phyloP scores from a whole-genome alignment of 2,329 filamentous ascomycete genomes.

The Fusarium continuum region DNA sequence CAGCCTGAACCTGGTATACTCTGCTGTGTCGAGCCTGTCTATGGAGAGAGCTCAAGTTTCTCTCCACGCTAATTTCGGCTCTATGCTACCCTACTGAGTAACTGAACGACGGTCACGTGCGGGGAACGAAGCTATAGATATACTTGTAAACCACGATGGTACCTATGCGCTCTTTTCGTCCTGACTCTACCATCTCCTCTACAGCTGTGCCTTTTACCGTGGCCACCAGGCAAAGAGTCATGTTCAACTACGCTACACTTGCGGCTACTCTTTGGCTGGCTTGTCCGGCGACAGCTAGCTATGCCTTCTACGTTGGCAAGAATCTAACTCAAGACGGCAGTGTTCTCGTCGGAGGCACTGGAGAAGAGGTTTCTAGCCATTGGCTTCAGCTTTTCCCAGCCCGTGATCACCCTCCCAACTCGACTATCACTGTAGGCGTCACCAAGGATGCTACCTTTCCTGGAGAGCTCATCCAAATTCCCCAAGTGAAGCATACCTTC shows the following conservation, averaged over 20 bases:
- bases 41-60: background rate
- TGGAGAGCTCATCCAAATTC: conserved; percentile 37
- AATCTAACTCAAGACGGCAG: conserved; percentile 54
- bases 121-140: conserved; percentile 16
- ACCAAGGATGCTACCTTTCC: conserved; percentile 34
- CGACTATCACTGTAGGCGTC: conserved; percentile 47
- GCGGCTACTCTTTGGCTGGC: conserved; percentile 23
- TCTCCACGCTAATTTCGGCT: conserved; percentile 7
- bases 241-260: conserved; percentile 14
- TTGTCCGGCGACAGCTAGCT: conserved; percentile 46
- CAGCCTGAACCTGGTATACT: conserved; percentile 1
- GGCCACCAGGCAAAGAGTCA: background rate
- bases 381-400: conserved; percentile 58
- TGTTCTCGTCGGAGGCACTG: conserved; percentile 56
- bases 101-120: conserved; percentile 33
- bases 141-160: background rate
- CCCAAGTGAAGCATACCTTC: conserved; percentile 36
- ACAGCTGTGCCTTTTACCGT: background rate
- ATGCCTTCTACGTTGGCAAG: conserved; percentile 59
- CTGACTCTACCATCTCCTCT: background rate
- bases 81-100: conserved; percentile 12
- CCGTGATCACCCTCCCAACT: conserved; percentile 51
- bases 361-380: conserved; percentile 58
- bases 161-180: conserved; percentile 5
- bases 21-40: background rate